Evolutionary conservation across 345 rosid genomes (phyloP).

Genomic region (Aquilaria sinensis): DNA sequence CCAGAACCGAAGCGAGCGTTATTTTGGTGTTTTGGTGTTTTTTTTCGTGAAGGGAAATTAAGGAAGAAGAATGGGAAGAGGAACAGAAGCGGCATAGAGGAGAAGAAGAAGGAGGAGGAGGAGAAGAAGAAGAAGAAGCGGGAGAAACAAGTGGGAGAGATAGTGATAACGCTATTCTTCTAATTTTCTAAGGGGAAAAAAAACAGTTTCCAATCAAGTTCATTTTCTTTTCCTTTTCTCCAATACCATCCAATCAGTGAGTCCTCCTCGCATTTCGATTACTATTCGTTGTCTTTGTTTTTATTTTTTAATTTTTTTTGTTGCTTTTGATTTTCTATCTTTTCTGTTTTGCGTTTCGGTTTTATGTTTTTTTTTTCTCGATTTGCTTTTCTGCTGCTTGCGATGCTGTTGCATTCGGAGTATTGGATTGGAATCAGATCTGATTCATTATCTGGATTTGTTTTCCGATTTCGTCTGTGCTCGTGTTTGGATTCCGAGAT

Average conservation of each 20-base stretch:
- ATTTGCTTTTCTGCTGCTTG: background rate
- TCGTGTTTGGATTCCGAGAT: slow-evolving; percentile 33
- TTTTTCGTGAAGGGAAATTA: slow-evolving; percentile 65
- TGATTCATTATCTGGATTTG: slow-evolving; percentile 13
- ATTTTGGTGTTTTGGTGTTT: slow-evolving; percentile 26
- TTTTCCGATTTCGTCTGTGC: slow-evolving; percentile 6
- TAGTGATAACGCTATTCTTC: slow-evolving; percentile 11
- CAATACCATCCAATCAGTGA: slow-evolving; percentile 61
- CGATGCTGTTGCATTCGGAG: background rate
- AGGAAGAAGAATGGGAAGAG: slow-evolving; percentile 19
- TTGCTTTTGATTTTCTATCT: background rate
- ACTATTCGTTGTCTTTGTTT: slow-evolving; percentile 1
- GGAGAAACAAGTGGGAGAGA: slow-evolving; percentile 27
- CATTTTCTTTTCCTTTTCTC: slow-evolving; percentile 10
- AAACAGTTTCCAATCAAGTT: slow-evolving; percentile 15
- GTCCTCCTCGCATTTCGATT: slow-evolving; percentile 21
- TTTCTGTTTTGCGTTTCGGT: background rate
- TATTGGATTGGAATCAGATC: slow-evolving; percentile 36
- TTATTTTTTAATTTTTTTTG: slow-evolving; percentile 1
- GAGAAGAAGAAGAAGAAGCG: slow-evolving; percentile 35
- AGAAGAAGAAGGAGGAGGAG: slow-evolving; percentile 42
- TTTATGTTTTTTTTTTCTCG: background rate
- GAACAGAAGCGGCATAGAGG: slow-evolving; percentile 32
- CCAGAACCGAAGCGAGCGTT: slow-evolving; percentile 27
- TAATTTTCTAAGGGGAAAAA: slow-evolving; percentile 5